Conservation (phyloP, 768 basidiomycete species). For the Leccinum subtestaceum region DNA sequence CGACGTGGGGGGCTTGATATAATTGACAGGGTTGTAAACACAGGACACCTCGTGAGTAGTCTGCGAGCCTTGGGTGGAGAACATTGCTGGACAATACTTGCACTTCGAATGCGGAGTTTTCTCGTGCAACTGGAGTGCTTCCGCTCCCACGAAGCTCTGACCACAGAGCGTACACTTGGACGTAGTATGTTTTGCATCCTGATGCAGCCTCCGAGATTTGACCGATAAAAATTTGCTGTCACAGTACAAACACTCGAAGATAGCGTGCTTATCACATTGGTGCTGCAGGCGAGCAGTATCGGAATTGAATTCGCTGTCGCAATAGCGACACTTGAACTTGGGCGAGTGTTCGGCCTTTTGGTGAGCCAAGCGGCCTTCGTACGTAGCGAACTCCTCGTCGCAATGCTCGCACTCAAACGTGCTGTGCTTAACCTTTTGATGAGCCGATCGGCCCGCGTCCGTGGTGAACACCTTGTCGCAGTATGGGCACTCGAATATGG, state of each 20-base stretch:
- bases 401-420: conserved; percentile 13
- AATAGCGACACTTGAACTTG: conserved; percentile 13
- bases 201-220: conserved; percentile 10
- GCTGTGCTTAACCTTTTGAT: conserved; percentile 15
- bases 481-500: conserved; percentile 10
- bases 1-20: background rate
- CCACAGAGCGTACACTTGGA: background rate
- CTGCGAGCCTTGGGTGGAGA: background rate
- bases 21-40: conserved; percentile 1
- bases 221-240: conserved; percentile 3
- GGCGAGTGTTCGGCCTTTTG: background rate
- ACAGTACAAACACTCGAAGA: conserved; percentile 15
- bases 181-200: conserved; percentile 3
- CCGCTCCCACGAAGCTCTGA: background rate
- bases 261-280: conserved; percentile 6
- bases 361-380: conserved; percentile 7
- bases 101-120: conserved; percentile 4
- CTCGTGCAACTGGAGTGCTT: background rate
- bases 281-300: conserved; percentile 8
- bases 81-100: background rate
- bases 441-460: conserved; percentile 1
- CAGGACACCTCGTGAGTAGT: conserved; percentile 9
- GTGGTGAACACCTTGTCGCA: conserved; percentile 14
- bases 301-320: conserved; percentile 7
- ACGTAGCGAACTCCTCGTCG: conserved; percentile 5